phyloP scores from a whole-genome alignment of 2,329 filamentous ascomycete species.

The Talaromyces sp. region DNA sequence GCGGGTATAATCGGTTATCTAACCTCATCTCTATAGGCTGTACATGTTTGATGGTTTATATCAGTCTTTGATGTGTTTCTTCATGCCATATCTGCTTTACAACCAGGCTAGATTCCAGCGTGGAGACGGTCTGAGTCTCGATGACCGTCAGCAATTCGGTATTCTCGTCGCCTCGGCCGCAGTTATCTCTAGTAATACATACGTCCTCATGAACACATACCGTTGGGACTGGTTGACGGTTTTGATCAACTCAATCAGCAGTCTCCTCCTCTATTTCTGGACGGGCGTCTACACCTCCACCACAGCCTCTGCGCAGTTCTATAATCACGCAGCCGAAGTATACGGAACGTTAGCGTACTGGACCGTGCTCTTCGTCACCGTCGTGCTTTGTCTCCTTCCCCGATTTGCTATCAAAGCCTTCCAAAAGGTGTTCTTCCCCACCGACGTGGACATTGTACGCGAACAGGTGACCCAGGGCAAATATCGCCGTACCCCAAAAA shows the following conservation, averaged over 20 bases:
- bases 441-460: constrained; percentile 91
- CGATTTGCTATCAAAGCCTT: constrained; percentile 81
- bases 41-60: constrained; percentile 96
- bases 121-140: constrained; percentile 69
- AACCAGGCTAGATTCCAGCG: constrained; percentile 66
- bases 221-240: constrained; percentile 97
- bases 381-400: constrained; percentile 79
- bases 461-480: constrained; percentile 78
- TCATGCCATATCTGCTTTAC: constrained; percentile 83
- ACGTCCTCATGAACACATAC: constrained; percentile 94
- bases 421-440: constrained; percentile 91
- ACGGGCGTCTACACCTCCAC: constrained; percentile 80
- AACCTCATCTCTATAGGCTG: constrained; percentile 53
- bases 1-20: constrained; percentile 1
- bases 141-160: constrained; percentile 80
- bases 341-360: constrained; percentile 84
- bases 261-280: constrained; percentile 90
- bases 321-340: constrained; percentile 72
- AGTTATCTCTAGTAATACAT: constrained; percentile 85
- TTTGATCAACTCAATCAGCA: constrained; percentile 76
- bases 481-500: constrained; percentile 29
- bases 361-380: constrained; percentile 75
- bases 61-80: constrained; percentile 91
- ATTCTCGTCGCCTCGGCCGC: constrained; percentile 81
- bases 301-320: constrained; percentile 63